Conservation (phyloP, 1,284 basidiomycete genomes). For the Serendipita sp. region DNA sequence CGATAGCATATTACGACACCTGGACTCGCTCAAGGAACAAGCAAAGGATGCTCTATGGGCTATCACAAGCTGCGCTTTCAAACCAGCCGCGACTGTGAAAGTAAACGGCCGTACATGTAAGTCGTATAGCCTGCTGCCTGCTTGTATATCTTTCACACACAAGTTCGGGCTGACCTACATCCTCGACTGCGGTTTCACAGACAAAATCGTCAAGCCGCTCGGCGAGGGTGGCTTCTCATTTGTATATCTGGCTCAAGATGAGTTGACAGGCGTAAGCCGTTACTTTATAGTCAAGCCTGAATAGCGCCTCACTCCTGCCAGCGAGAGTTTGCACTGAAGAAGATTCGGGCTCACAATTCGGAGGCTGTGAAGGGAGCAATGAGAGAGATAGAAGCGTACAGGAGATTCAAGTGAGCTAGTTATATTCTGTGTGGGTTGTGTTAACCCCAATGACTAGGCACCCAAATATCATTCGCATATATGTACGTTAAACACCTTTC, state of each 20-base stretch:
- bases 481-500: slow-evolving; percentile 30
- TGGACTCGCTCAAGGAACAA: slow-evolving; percentile 57
- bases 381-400: slow-evolving; percentile 82
- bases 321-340: slow-evolving; percentile 86
- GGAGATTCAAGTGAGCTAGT: slow-evolving; percentile 66
- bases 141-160: neutral
- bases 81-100: slow-evolving; percentile 71
- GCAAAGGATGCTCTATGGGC: slow-evolving; percentile 68
- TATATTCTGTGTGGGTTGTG: neutral
- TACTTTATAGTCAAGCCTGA: slow-evolving; percentile 11
- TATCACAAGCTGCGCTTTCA: slow-evolving; percentile 64
- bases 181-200: slow-evolving; percentile 24
- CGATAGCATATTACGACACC: slow-evolving; percentile 21
- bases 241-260: slow-evolving; percentile 84
- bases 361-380: slow-evolving; percentile 75
- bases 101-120: slow-evolving; percentile 85
- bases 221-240: slow-evolving; percentile 94
- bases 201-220: slow-evolving; percentile 78
- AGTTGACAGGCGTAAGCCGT: slow-evolving; percentile 51
- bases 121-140: slow-evolving; percentile 19
- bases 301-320: slow-evolving; percentile 22
- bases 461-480: slow-evolving; percentile 77
- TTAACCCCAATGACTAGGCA: slow-evolving; percentile 33
- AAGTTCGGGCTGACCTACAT: neutral
- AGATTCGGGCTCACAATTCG: slow-evolving; percentile 71